Evolutionary conservation across 2,329 filamentous ascomycete genomes (phyloP).

Genomic region (Alternaria incomplexa): DNA sequence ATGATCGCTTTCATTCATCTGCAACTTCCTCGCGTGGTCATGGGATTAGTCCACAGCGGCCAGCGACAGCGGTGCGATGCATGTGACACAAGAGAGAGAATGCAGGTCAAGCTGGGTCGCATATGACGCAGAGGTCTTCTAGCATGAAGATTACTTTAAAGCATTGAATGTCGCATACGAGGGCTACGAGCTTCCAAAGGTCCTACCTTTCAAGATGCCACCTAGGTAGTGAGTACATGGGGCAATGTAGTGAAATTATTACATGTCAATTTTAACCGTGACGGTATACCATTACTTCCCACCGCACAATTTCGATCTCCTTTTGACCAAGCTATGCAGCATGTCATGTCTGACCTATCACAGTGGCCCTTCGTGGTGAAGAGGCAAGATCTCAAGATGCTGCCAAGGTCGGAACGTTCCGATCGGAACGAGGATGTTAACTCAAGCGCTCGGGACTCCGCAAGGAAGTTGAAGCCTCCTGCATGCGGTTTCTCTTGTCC

Average conservation of each 20-base stretch:
- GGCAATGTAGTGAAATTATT: neutral
- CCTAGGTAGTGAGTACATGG: neutral
- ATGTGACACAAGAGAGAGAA: too few species aligned
- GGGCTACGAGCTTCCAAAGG: neutral
- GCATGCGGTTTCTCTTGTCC: neutral
- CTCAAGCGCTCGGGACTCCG: constrained; percentile 13
- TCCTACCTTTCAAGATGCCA: neutral
- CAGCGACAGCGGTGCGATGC: neutral
- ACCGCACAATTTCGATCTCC: neutral
- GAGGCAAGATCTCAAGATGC: neutral
- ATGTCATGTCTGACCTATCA: neutral
- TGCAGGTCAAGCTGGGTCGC: neutral
- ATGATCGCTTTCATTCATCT: neutral
- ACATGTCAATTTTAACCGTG: neutral
- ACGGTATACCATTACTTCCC: neutral
- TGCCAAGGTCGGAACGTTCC: constrained; percentile 2
- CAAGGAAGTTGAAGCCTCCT: constrained; percentile 8
- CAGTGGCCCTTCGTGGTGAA: neutral
- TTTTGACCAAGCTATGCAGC: neutral
- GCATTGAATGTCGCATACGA: neutral
- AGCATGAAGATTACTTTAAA: neutral
- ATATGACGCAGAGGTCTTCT: neutral
- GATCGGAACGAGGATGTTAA: constrained; percentile 7
- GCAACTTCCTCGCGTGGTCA: neutral
- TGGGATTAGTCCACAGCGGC: too few species aligned